Conservation (phyloP, 257 asterid genomes). For the Echium plantagineum region DNA sequence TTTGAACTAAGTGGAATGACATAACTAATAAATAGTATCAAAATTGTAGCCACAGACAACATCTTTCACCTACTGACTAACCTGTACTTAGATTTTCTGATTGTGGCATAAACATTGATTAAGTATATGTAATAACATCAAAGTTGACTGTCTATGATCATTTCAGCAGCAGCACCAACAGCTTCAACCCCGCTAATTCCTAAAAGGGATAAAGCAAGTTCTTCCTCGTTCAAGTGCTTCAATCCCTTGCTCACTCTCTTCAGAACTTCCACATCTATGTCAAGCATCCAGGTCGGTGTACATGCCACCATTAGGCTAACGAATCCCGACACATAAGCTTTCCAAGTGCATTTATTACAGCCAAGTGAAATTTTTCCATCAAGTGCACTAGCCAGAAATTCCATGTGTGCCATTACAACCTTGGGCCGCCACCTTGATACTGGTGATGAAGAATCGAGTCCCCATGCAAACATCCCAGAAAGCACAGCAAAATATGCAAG, state of each 20-base stretch:
- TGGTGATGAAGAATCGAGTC: slow-evolving; percentile 44
- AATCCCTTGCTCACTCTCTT: slow-evolving; percentile 70
- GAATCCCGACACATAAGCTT: slow-evolving; percentile 64
- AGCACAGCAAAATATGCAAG: slow-evolving; percentile 65
- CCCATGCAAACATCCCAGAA: slow-evolving; percentile 69
- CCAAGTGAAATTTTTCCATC: slow-evolving; percentile 82
- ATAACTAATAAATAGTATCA: no score
- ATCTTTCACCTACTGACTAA: no score
- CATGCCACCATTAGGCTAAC: slow-evolving; percentile 73
- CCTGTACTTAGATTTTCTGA: no score
- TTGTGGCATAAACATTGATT: neutral
- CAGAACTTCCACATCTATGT: slow-evolving; percentile 60
- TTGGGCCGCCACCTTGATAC: slow-evolving; percentile 46
- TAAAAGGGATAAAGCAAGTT: slow-evolving; percentile 65
- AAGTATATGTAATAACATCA: slow-evolving; percentile 17
- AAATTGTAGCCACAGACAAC: no score
- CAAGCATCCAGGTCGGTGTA: slow-evolving; percentile 78
- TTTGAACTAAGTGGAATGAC: no score
- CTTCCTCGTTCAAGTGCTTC: slow-evolving; percentile 77
- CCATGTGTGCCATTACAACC: slow-evolving; percentile 50
- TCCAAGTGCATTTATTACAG: slow-evolving; percentile 69
- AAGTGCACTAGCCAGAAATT: slow-evolving; percentile 63
- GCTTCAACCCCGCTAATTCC: slow-evolving; percentile 63
- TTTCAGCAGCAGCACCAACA: slow-evolving; percentile 91
- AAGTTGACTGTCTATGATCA: slow-evolving; percentile 48